phyloP scores from a whole-genome alignment of 2,329 filamentous ascomycete species.

The Biscogniauxia sp. region DNA sequence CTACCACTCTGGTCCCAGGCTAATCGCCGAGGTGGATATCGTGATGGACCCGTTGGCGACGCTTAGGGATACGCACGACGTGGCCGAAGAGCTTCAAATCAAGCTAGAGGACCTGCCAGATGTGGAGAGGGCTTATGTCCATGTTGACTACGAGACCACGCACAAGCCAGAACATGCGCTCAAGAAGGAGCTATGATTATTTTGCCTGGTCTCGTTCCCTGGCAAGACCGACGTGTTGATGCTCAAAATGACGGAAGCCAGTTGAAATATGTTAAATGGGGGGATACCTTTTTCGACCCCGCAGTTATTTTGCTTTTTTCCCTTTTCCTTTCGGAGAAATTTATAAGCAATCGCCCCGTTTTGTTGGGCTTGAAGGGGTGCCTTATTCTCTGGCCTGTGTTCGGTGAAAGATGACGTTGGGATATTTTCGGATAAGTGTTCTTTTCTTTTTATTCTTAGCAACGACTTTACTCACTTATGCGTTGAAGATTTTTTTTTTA shows the following conservation, averaged over 20 bases:
- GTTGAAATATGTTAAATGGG: background rate
- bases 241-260: background rate
- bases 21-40: slow-evolving; percentile 94
- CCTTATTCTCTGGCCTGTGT: background rate
- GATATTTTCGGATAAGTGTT: background rate
- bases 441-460: background rate
- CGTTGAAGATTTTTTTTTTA: background rate
- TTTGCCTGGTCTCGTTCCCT: background rate
- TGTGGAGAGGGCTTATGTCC: slow-evolving; percentile 91
- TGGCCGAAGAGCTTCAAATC: slow-evolving; percentile 89
- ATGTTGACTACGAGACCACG: slow-evolving; percentile 95
- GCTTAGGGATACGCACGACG: slow-evolving; percentile 80
- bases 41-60: slow-evolving; percentile 80
- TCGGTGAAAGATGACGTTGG: background rate
- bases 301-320: background rate
- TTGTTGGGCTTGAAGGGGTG: background rate
- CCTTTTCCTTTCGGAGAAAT: too few species aligned
- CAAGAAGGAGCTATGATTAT: slow-evolving; percentile 57
- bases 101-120: slow-evolving; percentile 91
- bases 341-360: too few species aligned
- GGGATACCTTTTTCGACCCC: background rate
- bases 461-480: background rate
- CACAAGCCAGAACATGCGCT: slow-evolving; percentile 81
- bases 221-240: background rate
- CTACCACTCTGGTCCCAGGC: slow-evolving; percentile 83